A percentile compares a stretch with the other conserved stretches of the same genome.
These are phyloP conservation scores for Penicillium soppii DNA, from an alignment of 495 filamentous ascomycete genomes.

Conservation along the genomic window DNA sequence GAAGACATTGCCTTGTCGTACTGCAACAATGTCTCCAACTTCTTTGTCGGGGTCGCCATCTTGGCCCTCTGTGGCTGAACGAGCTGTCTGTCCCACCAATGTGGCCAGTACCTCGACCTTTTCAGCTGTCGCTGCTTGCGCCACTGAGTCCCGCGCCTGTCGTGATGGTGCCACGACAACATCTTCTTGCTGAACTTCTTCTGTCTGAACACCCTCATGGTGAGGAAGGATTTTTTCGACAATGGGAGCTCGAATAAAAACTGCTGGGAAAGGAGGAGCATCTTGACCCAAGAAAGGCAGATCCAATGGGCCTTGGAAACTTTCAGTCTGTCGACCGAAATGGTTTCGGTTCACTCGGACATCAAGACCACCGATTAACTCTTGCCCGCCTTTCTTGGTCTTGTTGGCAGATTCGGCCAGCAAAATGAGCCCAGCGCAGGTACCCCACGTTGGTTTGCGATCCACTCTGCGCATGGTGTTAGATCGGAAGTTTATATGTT, in stretches of 20 bases:
- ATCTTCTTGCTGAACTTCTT: constrained; percentile 51
- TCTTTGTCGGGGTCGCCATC: constrained; percentile 44
- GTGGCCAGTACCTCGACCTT: constrained; percentile 51
- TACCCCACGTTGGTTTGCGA: constrained; percentile 90
- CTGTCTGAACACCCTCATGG: constrained; percentile 49
- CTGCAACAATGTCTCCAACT: constrained; percentile 82
- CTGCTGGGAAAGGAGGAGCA: constrained; percentile 65
- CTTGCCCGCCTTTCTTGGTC: constrained; percentile 88
- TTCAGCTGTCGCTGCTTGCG: constrained; percentile 40
- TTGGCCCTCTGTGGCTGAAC: constrained; percentile 37
- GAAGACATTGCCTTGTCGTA: constrained; percentile 90
- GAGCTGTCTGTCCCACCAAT: constrained; percentile 46
- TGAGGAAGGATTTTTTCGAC: constrained; percentile 77
- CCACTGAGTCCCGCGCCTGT: constrained; percentile 42
- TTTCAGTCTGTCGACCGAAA: constrained; percentile 92
- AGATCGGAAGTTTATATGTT: constrained; percentile 9
- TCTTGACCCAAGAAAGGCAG: constrained; percentile 65
- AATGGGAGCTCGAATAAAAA: constrained; percentile 93
- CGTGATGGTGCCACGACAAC: constrained; percentile 67
- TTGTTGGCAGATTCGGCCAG: constrained; percentile 85
- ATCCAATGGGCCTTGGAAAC: constrained; percentile 76
- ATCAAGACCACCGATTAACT: constrained; percentile 88
- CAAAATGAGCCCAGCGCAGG: constrained; percentile 91
- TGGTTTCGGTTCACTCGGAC: constrained; percentile 94
- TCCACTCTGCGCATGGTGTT: constrained; percentile 32